Conservation (phyloP, 2,329 filamentous ascomycete genomes). For the Ceratocystis harringtonii region DNA sequence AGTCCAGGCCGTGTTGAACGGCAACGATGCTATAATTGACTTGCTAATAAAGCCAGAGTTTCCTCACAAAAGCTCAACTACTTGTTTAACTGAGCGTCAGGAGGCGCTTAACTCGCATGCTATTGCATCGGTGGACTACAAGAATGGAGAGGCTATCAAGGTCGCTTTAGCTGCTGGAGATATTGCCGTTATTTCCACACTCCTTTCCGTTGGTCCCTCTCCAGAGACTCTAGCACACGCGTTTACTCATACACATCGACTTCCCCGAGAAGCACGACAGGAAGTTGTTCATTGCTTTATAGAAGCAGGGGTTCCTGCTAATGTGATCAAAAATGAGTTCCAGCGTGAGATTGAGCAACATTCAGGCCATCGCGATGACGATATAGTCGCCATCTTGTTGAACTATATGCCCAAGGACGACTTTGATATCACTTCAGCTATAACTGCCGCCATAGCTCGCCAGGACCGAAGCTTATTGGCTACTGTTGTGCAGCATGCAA, state of each 20-base stretch:
- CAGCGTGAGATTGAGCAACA: constrained; percentile 38
- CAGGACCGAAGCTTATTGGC: constrained; percentile 33
- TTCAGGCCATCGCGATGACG: constrained; percentile 33
- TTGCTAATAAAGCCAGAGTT: constrained; percentile 37
- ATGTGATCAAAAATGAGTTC: constrained; percentile 34
- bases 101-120: constrained; percentile 31
- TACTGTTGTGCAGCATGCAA: constrained; percentile 32
- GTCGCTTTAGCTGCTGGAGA: constrained; percentile 34
- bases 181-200: constrained; percentile 29
- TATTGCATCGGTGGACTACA: constrained; percentile 38
- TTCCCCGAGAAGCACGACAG: constrained; percentile 31
- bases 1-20: constrained; percentile 34
- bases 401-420: constrained; percentile 39
- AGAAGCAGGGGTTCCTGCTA: constrained; percentile 32
- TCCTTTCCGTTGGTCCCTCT: constrained; percentile 34
- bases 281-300: constrained; percentile 37
- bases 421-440: constrained; percentile 35
- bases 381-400: constrained; percentile 38
- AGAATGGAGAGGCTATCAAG: constrained; percentile 36
- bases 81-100: neutral
- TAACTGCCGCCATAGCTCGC: constrained; percentile 34
- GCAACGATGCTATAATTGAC: constrained; percentile 33
- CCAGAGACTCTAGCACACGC: constrained; percentile 33
- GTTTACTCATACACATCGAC: constrained; percentile 33
- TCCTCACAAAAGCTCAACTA: constrained; percentile 22